Evolutionary conservation across 805 yeast species (phyloP).

Genomic region (Wickerhamiella parazyma): DNA sequence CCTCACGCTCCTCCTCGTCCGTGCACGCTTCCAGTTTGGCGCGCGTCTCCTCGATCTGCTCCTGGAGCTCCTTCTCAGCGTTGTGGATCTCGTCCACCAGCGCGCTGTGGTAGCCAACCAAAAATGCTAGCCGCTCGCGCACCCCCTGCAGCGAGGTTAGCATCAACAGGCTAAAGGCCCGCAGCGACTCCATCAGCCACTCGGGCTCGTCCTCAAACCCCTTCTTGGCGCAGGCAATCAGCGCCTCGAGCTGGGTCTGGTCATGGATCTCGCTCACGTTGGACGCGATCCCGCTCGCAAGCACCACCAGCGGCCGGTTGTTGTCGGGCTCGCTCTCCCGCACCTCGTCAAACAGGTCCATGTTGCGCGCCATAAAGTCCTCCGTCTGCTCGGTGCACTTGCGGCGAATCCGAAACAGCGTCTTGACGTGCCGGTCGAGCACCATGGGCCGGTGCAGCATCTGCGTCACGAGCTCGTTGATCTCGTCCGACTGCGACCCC

Average conservation of each 20-base stretch:
- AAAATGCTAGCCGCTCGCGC: background rate
- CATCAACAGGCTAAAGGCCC: background rate
- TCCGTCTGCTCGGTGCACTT: background rate
- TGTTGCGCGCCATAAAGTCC: background rate
- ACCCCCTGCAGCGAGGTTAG: background rate
- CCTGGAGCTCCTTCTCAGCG: background rate
- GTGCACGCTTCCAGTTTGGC: no score
- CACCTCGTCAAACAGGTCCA: background rate
- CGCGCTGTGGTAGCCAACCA: background rate
- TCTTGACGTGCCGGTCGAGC: background rate
- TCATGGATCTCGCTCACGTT: background rate
- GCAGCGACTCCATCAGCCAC: background rate
- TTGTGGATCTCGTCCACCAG: background rate
- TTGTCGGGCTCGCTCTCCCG: background rate
- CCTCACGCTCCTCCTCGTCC: background rate
- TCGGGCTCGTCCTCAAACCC: background rate
- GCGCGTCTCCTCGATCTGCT: background rate
- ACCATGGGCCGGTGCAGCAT: background rate
- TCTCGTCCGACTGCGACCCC: background rate
- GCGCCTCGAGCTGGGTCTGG: background rate
- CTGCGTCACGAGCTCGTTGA: background rate
- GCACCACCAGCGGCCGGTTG: background rate
- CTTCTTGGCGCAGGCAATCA: background rate
- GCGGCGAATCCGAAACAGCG: background rate
- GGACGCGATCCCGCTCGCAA: background rate